Percentiles rank a stretch among this genome's conserved stretches.
Conservation (phyloP, 768 basidiomycete species). For the Dendrothele bispora region DNA sequence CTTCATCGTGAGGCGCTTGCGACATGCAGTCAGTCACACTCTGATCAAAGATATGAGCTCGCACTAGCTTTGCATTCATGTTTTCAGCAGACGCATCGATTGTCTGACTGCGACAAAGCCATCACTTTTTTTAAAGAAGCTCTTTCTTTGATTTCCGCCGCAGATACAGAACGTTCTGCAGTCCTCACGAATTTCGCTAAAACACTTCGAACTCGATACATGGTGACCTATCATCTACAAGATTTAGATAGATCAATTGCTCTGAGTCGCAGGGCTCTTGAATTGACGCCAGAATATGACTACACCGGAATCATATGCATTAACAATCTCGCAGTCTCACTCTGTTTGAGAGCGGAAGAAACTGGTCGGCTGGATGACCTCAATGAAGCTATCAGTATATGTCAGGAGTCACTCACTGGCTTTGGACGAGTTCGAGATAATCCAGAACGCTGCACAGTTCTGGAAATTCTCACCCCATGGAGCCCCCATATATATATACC, state of each 20-base stretch:
- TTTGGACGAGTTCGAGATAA: slow-evolving; percentile 10
- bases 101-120: slow-evolving; percentile 12
- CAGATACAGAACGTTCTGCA: not conserved
- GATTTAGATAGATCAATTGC: not conserved
- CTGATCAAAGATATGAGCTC: too few species aligned
- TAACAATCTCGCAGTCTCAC: slow-evolving; percentile 13
- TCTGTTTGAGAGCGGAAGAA: slow-evolving; percentile 17
- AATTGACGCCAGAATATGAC: not conserved
- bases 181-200: not conserved
- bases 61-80: too few species aligned
- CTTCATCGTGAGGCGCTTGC: slow-evolving; percentile 24
- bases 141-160: not conserved
- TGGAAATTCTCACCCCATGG: too few species aligned
- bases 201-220: not conserved
- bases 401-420: slow-evolving; percentile 10
- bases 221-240: not conserved
- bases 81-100: too few species aligned
- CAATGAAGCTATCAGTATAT: slow-evolving; percentile 22
- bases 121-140: not conserved
- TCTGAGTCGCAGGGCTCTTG: not conserved
- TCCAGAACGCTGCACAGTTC: not conserved
- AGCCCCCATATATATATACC: too few species aligned
- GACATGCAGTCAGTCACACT: too few species aligned
- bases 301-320: slow-evolving; percentile 6
- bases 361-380: slow-evolving; percentile 17